Evolutionary conservation across 768 basidiomycete genomes (phyloP).

Genomic region (Agaricus subrufescens): DNA sequence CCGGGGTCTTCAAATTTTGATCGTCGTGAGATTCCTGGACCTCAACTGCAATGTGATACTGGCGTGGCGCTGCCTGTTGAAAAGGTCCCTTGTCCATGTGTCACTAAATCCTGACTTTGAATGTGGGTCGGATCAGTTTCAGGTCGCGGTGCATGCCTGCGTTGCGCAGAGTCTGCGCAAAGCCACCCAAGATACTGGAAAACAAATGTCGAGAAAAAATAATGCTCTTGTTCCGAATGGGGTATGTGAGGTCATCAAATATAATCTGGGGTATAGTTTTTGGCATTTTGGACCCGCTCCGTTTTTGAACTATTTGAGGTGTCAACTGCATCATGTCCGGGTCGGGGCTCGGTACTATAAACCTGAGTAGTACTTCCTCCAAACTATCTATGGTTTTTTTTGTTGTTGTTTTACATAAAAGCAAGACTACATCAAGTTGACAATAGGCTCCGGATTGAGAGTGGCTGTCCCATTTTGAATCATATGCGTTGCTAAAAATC

Average conservation of each 20-base stretch:
- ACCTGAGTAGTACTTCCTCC: no score
- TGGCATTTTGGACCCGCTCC: no score
- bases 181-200: background rate
- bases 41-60: slow-evolving; percentile 9
- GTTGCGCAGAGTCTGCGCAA: slow-evolving; percentile 7
- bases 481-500: no score
- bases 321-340: no score
- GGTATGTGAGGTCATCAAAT: slow-evolving; percentile 1
- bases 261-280: background rate
- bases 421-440: no score
- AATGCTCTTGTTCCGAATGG: slow-evolving; percentile 1
- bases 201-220: background rate
- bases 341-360: background rate
- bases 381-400: no score
- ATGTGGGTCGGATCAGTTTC: slow-evolving; percentile 3
- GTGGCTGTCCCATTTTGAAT: no score
- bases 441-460: no score
- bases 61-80: slow-evolving; percentile 7
- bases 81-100: slow-evolving; percentile 1
- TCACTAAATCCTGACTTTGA: background rate
- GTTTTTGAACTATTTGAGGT: no score
- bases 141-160: slow-evolving; percentile 4
- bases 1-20: slow-evolving; percentile 11
- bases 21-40: slow-evolving; percentile 8
- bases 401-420: no score